These are phyloP conservation scores for Leccinum fallax DNA, from an alignment of 1,284 basidiomycete species.

Conservation along the genomic window DNA sequence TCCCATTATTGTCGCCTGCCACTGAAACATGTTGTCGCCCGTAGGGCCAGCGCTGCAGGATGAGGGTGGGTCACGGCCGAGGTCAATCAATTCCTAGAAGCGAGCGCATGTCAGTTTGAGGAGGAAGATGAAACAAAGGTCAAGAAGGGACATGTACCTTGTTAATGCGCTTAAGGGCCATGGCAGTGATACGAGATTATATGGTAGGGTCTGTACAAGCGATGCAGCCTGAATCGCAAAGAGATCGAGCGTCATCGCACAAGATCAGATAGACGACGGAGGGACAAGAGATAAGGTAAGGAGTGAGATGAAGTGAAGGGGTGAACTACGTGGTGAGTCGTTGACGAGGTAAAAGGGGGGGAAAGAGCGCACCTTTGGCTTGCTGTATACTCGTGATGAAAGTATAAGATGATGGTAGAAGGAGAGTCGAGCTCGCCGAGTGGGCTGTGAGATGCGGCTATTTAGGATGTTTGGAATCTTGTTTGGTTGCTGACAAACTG, in stretches of 20 bases:
- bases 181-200: constrained; percentile 41
- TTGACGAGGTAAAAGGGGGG: not conserved
- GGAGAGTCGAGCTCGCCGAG: constrained; percentile 37
- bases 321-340: constrained; percentile 1
- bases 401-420: constrained; percentile 50
- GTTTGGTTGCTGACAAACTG: constrained; percentile 41
- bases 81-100: constrained; percentile 92
- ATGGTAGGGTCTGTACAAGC: constrained; percentile 33
- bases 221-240: constrained; percentile 17
- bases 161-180: constrained; percentile 99
- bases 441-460: constrained; percentile 38
- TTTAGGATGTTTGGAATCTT: constrained; percentile 48
- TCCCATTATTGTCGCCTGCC: constrained; percentile 98
- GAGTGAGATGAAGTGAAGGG: not conserved
- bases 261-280: constrained; percentile 36
- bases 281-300: not conserved
- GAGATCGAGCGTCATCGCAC: constrained; percentile 43
- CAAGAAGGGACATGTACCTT: constrained; percentile 58
- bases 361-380: constrained; percentile 27
- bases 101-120: constrained; percentile 15
- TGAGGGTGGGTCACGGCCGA: constrained; percentile 95
- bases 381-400: constrained; percentile 12
- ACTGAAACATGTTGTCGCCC: constrained; percentile 96
- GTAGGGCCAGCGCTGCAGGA: constrained; percentile 97
- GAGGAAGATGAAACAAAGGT: not conserved